These are phyloP conservation scores for Suillus lakei DNA, from an alignment of 768 basidiomycete genomes.

Conservation along the genomic window DNA sequence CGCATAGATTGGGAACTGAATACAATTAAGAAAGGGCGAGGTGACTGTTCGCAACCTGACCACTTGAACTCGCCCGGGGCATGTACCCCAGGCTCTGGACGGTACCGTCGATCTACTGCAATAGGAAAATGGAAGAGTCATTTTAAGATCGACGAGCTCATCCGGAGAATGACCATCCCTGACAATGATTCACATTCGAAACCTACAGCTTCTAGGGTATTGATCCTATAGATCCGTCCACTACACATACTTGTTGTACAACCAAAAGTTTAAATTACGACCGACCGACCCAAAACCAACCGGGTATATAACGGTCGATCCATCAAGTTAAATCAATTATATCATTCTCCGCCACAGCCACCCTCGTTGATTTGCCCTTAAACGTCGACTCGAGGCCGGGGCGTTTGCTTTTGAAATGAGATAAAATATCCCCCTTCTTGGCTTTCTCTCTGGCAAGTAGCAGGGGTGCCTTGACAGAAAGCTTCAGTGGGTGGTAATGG, in stretches of 20 bases:
- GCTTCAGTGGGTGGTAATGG: constrained; percentile 7
- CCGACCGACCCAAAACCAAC: background rate
- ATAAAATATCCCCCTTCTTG: background rate
- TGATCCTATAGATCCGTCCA: background rate
- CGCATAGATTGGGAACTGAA: too few species aligned
- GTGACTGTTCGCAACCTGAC: too few species aligned
- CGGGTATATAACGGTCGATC: background rate
- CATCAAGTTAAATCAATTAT: constrained; percentile 49
- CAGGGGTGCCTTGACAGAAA: constrained; percentile 23
- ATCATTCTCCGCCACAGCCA: constrained; percentile 18
- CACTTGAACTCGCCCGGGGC: too few species aligned
- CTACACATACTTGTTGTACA: background rate
- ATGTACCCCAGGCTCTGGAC: too few species aligned
- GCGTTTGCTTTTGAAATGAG: background rate
- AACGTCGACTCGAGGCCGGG: background rate
- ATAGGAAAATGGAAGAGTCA: background rate
- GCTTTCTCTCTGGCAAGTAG: constrained; percentile 27
- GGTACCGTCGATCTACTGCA: too few species aligned
- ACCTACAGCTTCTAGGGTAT: background rate
- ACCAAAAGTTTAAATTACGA: background rate
- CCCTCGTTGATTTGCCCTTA: background rate
- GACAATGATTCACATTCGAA: background rate
- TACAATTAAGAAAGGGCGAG: too few species aligned
- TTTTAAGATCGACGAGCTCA: background rate
- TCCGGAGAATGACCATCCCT: background rate